Evolutionary conservation across 2,329 filamentous ascomycete species (phyloP).

Genomic region (Curvularia spicifera): DNA sequence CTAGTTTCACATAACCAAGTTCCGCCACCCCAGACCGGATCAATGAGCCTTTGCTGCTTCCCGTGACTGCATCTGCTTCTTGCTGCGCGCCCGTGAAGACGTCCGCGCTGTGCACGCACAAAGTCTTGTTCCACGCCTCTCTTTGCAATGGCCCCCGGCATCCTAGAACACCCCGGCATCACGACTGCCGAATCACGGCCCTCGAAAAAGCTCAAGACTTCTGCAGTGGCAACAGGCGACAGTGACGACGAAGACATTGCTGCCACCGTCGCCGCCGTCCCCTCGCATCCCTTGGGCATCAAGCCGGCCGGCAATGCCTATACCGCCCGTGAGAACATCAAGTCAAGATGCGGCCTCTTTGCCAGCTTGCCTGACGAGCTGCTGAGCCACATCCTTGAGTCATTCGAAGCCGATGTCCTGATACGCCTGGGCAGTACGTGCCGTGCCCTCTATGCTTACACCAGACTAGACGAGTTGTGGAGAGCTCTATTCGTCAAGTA

Average conservation of each 20-base stretch:
- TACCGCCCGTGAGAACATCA: slow-evolving; percentile 69
- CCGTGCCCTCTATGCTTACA: slow-evolving; percentile 85
- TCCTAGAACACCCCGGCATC: slow-evolving; percentile 34
- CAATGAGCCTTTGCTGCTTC: slow-evolving; percentile 20
- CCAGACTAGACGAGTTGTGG: slow-evolving; percentile 85
- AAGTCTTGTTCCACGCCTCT: slow-evolving; percentile 10
- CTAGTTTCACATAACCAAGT: slow-evolving; percentile 2
- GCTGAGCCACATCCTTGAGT: slow-evolving; percentile 76
- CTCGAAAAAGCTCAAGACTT: slow-evolving; percentile 44
- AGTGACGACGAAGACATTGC: slow-evolving; percentile 46
- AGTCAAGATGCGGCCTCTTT: slow-evolving; percentile 69
- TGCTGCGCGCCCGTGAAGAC: slow-evolving; percentile 12
- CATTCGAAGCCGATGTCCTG: slow-evolving; percentile 69
- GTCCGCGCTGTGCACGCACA: slow-evolving; percentile 15
- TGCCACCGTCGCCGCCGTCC: slow-evolving; percentile 65
- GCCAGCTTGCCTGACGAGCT: slow-evolving; percentile 79
- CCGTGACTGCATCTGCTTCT: slow-evolving; percentile 12
- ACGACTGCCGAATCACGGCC: slow-evolving; percentile 42
- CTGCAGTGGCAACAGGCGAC: slow-evolving; percentile 26
- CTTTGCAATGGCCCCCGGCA: slow-evolving; percentile 44
- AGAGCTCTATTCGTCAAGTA: slow-evolving; percentile 84
- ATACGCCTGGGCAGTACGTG: slow-evolving; percentile 76
- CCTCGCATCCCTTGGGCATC: slow-evolving; percentile 79
- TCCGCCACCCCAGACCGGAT: slow-evolving; percentile 7
- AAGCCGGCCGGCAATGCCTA: slow-evolving; percentile 88